Base-by-base conservation (phyloP, 805 yeast species). In the Hanseniaspora hatyaiensis region DNA sequence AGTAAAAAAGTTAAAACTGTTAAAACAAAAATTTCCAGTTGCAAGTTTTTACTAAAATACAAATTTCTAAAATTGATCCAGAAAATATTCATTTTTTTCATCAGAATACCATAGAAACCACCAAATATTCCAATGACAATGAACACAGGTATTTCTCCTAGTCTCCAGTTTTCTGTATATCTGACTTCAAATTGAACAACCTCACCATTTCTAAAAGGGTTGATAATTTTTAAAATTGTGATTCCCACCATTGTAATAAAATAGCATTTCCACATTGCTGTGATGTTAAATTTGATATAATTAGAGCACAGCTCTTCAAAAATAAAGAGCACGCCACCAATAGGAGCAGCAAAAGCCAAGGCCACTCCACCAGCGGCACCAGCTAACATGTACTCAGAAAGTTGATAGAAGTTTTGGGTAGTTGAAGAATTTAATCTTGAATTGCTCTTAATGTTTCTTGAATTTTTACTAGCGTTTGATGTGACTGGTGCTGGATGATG, bases 281-380 rank as follows among this genome's bases (percentile, higher is more conserved):
- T 71, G 13, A 87, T 66, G 54, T 77, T 82, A 16, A 45, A 45
- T 23, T 45, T 45, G 24, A 45, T 45, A 59, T 86, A 81, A 34
- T 74, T 73, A n/a, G 67, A 57, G 0, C 67, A 59, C 26, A 92
- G 86, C 56, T 92, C 98, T 60, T 92, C 99, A 51, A 92, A 73
- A 11, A 94, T 78, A 61, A 94, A 92, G 33, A 92, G 64, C 1
- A 92, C 97, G 13, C 99, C 99, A 22, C 95, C 95, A 67, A 89
- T 86, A 0, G 98, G 98, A 11, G 88, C 77, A 0, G 95, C 97
- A 68, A 92, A 92, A 0, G 97, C 98, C 8, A 92, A 97, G 0
- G 97, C 97, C 8, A 92, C 97, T 46, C 99, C 99, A 1, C 98
- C 95, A 3, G 96, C 97, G 8, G 96, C 75, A 3, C 95, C 81